A percentile compares a stretch with the other conserved stretches of the same genome.
These are phyloP conservation scores for Ustilago hordei DNA, from an alignment of 1,284 basidiomycete genomes.

Conservation along the genomic window DNA sequence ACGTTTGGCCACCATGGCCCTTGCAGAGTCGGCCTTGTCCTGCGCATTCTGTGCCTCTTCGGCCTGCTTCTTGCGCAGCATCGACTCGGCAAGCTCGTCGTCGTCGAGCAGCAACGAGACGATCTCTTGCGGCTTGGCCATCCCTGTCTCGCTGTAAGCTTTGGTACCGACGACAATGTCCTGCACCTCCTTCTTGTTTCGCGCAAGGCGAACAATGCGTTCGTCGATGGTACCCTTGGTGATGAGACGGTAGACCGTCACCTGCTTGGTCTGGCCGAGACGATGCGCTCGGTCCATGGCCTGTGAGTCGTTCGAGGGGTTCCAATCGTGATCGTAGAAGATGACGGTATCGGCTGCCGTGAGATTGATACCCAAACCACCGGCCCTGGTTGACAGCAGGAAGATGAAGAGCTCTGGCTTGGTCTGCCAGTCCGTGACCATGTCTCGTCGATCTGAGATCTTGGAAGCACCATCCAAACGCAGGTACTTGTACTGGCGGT, in stretches of 20 bases:
- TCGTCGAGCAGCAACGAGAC: conserved; percentile 95
- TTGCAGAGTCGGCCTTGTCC: conserved; percentile 66
- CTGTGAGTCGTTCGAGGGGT: conserved; percentile 92
- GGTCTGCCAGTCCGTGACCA: conserved; percentile 99
- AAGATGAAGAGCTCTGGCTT: conserved; percentile 74
- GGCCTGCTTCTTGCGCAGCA: conserved; percentile 68
- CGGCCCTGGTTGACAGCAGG: conserved; percentile 92
- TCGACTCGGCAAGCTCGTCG: conserved; percentile 74
- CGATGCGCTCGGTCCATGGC: conserved; percentile 99
- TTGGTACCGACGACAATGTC: conserved; percentile 99
- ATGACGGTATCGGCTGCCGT: conserved; percentile 94
- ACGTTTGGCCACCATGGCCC: conserved; percentile 65
- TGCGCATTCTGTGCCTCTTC: conserved; percentile 66
- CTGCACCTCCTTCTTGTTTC: conserved; percentile 74
- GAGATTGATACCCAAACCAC: conserved; percentile 97
- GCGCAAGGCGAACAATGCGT: conserved; percentile 81
- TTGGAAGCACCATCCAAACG: conserved; percentile 95
- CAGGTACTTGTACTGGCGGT: conserved; percentile 96
- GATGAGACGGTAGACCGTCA: conserved; percentile 97
- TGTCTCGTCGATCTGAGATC: conserved; percentile 94
- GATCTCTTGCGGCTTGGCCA: conserved; percentile 95
- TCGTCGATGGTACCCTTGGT: conserved; percentile 98
- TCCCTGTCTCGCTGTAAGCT: conserved; percentile 74
- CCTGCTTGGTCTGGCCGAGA: conserved; percentile 97
- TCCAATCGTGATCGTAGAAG: conserved; percentile 99